phyloP scores from a whole-genome alignment of 2,329 filamentous ascomycete species.

The Fusarium sterilihyphosum region DNA sequence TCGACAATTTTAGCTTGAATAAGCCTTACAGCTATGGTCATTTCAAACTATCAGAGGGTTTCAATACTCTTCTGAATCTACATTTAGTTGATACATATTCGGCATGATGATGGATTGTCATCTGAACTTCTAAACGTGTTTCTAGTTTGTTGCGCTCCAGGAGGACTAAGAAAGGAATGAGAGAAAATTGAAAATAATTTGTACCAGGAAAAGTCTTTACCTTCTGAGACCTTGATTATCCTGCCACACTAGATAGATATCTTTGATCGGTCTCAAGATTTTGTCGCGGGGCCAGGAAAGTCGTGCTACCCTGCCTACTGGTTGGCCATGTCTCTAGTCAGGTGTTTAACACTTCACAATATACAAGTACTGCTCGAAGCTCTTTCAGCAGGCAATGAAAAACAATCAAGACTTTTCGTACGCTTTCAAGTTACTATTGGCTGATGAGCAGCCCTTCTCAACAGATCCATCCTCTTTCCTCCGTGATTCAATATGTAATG shows the following conservation, averaged over 20 bases:
- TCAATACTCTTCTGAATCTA: not conserved
- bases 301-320: not conserved
- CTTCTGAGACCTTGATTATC: not conserved
- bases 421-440: conserved; percentile 19
- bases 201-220: not conserved
- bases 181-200: not conserved
- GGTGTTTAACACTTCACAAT: not conserved
- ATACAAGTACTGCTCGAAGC: not conserved
- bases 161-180: not conserved
- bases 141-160: not conserved
- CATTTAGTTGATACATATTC: not conserved
- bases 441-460: not conserved
- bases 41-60: not conserved
- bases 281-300: not conserved
- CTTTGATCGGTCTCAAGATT: not conserved
- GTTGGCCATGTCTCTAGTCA: not conserved
- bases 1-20: not conserved
- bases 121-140: not conserved
- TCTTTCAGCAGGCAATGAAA: not conserved
- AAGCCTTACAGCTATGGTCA: not conserved
- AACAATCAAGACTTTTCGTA: conserved; percentile 28
- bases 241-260: not conserved
- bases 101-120: not conserved
- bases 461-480: not conserved
- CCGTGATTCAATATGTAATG: not conserved